A percentile compares a stretch with the other conserved stretches of the same genome.
Evolutionary conservation across 1,284 basidiomycete genomes (phyloP).

Genomic region (Cryptococcus hybrid): DNA sequence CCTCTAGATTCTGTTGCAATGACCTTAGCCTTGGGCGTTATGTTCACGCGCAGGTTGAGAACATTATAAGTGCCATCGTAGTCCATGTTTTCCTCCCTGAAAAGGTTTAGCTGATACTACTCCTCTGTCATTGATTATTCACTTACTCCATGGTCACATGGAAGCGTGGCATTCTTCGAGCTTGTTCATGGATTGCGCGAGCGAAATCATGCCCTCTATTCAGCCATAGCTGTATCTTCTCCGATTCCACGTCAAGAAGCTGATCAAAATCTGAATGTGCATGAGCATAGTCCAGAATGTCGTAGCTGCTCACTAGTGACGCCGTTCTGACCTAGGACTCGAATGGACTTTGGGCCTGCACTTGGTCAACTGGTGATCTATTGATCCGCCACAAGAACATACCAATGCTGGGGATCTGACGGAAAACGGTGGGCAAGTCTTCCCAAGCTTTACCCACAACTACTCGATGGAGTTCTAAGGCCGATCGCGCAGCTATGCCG

Average conservation of each 20-base stretch:
- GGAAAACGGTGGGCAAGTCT: conserved; percentile 35
- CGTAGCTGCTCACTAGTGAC: conserved; percentile 20
- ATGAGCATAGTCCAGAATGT: neutral
- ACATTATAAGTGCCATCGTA: neutral
- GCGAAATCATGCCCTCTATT: conserved; percentile 1
- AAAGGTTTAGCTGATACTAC: neutral
- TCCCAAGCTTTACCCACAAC: conserved; percentile 48
- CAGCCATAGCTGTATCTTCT: neutral
- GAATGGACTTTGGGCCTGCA: conserved; percentile 39
- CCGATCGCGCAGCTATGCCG: conserved; percentile 24
- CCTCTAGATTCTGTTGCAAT: conserved; percentile 3
- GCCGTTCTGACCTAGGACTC: conserved; percentile 18
- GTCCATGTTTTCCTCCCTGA: conserved; percentile 6
- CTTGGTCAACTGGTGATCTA: too few species aligned
- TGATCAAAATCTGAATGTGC: conserved; percentile 9
- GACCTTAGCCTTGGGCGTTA: conserved; percentile 1
- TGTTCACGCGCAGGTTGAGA: conserved; percentile 6
- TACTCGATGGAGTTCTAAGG: conserved; percentile 32
- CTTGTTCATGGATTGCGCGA: conserved; percentile 1
- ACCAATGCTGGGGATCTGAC: conserved; percentile 43
- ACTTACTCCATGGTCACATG: conserved; percentile 8
- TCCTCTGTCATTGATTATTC: neutral
- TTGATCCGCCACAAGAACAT: neutral
- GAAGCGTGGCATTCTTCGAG: conserved; percentile 5
- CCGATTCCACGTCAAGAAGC: neutral